Conservation (phyloP, 2,329 filamentous ascomycete species). For the Amphichorda felina region DNA sequence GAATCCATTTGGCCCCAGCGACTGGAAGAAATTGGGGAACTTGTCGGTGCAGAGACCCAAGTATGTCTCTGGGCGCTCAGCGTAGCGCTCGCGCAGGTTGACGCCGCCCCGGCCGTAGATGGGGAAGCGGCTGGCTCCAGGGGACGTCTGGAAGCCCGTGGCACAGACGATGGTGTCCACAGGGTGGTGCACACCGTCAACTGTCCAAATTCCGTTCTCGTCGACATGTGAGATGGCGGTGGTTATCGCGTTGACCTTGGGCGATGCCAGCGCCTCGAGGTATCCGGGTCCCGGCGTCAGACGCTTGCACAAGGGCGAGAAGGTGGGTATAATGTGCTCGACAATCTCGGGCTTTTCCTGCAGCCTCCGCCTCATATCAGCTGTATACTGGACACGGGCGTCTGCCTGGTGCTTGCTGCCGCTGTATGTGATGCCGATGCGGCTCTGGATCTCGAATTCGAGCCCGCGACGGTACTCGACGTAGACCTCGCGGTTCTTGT, state of each 20-base stretch:
- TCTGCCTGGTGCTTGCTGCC: slow-evolving; percentile 24
- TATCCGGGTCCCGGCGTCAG: slow-evolving; percentile 34
- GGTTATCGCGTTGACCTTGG: slow-evolving; percentile 36
- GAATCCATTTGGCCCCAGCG: neutral
- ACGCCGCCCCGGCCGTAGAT: slow-evolving; percentile 34
- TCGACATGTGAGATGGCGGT: slow-evolving; percentile 24
- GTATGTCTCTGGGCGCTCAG: slow-evolving; percentile 30
- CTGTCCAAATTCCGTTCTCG: slow-evolving; percentile 30
- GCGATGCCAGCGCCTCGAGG: slow-evolving; percentile 26
- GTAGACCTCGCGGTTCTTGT: neutral
- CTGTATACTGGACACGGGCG: slow-evolving; percentile 24
- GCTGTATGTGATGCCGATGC: neutral
- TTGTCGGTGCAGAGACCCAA: slow-evolving; percentile 29
- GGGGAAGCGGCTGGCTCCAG: slow-evolving; percentile 33
- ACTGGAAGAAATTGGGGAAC: slow-evolving; percentile 29
- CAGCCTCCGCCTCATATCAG: slow-evolving; percentile 27
- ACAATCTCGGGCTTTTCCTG: slow-evolving; percentile 11
- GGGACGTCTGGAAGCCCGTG: slow-evolving; percentile 38
- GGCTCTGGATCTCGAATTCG: neutral
- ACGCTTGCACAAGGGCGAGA: slow-evolving; percentile 23
- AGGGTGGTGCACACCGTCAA: slow-evolving; percentile 29
- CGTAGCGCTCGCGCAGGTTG: slow-evolving; percentile 31
- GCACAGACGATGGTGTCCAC: slow-evolving; percentile 45
- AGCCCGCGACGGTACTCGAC: neutral
- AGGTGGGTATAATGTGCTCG: slow-evolving; percentile 32